Evolutionary conservation across 768 basidiomycete species (phyloP).

Genomic region (Auriculariales sp.): DNA sequence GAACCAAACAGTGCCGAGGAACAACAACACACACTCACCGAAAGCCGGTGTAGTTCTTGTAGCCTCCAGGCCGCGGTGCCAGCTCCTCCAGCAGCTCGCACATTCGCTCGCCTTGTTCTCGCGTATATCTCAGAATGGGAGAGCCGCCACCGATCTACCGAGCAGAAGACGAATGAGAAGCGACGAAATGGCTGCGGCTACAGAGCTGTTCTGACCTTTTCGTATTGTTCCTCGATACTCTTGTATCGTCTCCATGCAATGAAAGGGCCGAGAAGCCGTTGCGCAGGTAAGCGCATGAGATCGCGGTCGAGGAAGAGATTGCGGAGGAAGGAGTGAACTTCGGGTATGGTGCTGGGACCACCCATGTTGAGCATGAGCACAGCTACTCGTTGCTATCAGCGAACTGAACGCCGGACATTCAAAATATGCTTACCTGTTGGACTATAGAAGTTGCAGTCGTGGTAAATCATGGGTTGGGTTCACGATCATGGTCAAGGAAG

Average conservation of each 20-base stretch:
- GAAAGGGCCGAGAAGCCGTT: constrained; percentile 68
- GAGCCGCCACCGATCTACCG: constrained; percentile 94
- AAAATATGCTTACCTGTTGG: no score
- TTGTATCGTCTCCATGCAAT: constrained; percentile 87
- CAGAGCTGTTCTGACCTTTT: no score
- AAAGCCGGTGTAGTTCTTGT: constrained; percentile 93
- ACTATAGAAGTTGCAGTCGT: no score
- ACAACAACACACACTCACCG: constrained; percentile 26
- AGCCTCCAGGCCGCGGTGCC: constrained; percentile 84
- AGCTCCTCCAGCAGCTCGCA: constrained; percentile 82
- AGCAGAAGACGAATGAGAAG: no score
- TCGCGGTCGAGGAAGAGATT: constrained; percentile 84
- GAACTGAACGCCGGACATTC: no score
- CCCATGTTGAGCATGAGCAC: constrained; percentile 99
- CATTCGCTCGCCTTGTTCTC: constrained; percentile 82
- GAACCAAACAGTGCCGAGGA: neutral
- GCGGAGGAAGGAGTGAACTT: constrained; percentile 85
- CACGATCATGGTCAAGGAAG: no score
- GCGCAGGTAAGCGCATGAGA: constrained; percentile 91
- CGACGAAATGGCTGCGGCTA: no score
- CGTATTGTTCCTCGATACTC: constrained; percentile 82
- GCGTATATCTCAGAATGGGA: constrained; percentile 84
- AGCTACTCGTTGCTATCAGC: no score
- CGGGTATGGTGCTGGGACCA: constrained; percentile 80
- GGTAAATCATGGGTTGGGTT: no score